A percentile compares a stretch with the other conserved stretches of the same genome.
These are phyloP conservation scores for Xylaria sp. DNA, from an alignment of 495 filamentous ascomycete genomes.

Conservation along the genomic window DNA sequence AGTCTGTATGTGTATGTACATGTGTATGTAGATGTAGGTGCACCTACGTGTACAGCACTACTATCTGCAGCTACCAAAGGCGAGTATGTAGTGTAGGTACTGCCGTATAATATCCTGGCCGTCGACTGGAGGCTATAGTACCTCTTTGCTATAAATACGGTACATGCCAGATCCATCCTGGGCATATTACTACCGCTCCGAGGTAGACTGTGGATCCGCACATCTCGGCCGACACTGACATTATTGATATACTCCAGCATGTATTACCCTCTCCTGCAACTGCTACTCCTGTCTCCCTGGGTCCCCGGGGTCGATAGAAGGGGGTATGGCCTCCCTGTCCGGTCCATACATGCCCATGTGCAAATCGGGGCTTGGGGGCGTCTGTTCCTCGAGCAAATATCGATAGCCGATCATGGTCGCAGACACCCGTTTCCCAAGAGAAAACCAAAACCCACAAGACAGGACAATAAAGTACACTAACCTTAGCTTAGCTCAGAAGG, in stretches of 20 bases:
- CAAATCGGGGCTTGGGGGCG: slow-evolving; percentile 1
- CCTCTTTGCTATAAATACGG: background rate
- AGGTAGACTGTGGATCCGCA: background rate
- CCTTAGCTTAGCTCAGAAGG: background rate
- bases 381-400: background rate
- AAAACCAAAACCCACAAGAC: background rate
- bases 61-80: slow-evolving; percentile 8
- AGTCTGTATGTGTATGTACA: slow-evolving; percentile 18
- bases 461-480: too few relatives aligned
- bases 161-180: slow-evolving; percentile 3
- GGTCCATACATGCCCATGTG: background rate
- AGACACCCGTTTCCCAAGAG: background rate
- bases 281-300: background rate
- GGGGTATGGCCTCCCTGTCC: background rate
- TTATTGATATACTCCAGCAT: slow-evolving; percentile 14
- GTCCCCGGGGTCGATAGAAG: background rate
- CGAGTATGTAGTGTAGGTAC: slow-evolving; percentile 17
- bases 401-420: background rate
- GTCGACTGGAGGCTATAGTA: slow-evolving; percentile 9
- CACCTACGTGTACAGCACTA: slow-evolving; percentile 28
- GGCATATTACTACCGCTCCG: slow-evolving; percentile 10
- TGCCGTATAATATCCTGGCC: slow-evolving; percentile 13
- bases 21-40: too few relatives aligned
- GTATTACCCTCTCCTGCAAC: background rate
- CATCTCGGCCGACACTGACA: slow-evolving; percentile 2